phyloP scores from a whole-genome alignment of 805 yeast species.

The Starmera pachycereana region DNA sequence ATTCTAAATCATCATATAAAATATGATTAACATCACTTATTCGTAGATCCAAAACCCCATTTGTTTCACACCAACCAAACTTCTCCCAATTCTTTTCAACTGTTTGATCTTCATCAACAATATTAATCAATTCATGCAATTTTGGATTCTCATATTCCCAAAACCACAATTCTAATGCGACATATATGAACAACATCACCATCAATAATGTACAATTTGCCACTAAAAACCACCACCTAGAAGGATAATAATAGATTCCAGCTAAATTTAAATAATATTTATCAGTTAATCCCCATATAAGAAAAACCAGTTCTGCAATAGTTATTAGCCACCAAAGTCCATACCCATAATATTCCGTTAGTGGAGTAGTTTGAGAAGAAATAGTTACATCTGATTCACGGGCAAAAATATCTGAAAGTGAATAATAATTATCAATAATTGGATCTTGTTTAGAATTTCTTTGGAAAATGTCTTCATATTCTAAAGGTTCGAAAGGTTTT shows the following conservation, averaged over 20 bases:
- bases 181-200: constrained; percentile 61
- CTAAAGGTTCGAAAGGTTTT: constrained; percentile 2
- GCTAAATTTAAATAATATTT: constrained; percentile 37
- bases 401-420: constrained; percentile 43
- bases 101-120: constrained; percentile 53
- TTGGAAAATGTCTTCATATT: constrained; percentile 14
- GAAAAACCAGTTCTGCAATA: constrained; percentile 42
- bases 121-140: constrained; percentile 47
- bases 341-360: constrained; percentile 82
- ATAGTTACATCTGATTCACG: constrained; percentile 59
- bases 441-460: no score
- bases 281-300: constrained; percentile 72
- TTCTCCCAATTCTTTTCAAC: constrained; percentile 15
- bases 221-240: constrained; percentile 85
- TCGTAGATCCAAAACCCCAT: constrained; percentile 85
- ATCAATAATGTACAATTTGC: constrained; percentile 64
- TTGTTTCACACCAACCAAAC: constrained; percentile 50
- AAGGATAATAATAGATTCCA: constrained; percentile 68
- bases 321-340: constrained; percentile 65
- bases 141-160: constrained; percentile 61
- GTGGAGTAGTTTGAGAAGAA: constrained; percentile 40
- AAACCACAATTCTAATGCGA: constrained; percentile 62
- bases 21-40: constrained; percentile 58
- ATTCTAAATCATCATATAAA: constrained; percentile 29
- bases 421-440: constrained; percentile 1